Base-by-base conservation (phyloP, 805 yeast genomes). In the Saitoella complicata region DNA sequence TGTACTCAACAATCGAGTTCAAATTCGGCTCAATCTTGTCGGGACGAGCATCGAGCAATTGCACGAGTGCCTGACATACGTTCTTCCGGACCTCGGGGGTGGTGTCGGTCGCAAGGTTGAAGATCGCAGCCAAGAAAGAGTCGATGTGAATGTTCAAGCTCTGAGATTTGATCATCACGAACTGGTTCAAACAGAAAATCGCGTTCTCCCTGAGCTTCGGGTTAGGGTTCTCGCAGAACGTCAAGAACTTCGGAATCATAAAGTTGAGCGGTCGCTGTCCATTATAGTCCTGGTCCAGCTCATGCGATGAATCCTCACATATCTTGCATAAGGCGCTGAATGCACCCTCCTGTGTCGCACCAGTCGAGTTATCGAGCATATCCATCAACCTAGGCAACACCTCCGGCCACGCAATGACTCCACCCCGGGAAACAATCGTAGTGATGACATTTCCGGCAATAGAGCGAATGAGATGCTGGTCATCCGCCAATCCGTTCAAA, bases 361-460 rank as follows among this genome's bases (percentile, higher is more conserved):
- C 68, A 8, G 68, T 70, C 6, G 63, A 60, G 45, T 68, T 59
- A 37, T 70, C 68, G 5, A 81, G 71, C 56, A 86, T 62, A 43
- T 72, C 73, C 51, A 87, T 60, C 41, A 88, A 65, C 51, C 73
- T 77, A 1, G 80, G 76, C n/a, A 88, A 62, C 31, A 80, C 67
- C 39, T 68, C 71, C 1, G 91, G 86, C 95, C 95, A 84, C 31
- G 68, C 66, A 30, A 68, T 64, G 38, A 81, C 67, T 1, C 95
- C 93, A 39, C 73, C 69, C 7, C 74, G 67, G 2, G 80, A 68
- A 52, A 86, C 80, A 32, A 91, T 62, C 0, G 95, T 71, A 2
- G 96, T 82, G 43, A 88, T 76, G 42, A 86, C 94, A 55, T 79
- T 86, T 37, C 96, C 95, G 5, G 95, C 79, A 48, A 88, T 83